These are phyloP conservation scores for Gossypium trilobum DNA, from an alignment of 441 rosid species.

Conservation along the genomic window DNA sequence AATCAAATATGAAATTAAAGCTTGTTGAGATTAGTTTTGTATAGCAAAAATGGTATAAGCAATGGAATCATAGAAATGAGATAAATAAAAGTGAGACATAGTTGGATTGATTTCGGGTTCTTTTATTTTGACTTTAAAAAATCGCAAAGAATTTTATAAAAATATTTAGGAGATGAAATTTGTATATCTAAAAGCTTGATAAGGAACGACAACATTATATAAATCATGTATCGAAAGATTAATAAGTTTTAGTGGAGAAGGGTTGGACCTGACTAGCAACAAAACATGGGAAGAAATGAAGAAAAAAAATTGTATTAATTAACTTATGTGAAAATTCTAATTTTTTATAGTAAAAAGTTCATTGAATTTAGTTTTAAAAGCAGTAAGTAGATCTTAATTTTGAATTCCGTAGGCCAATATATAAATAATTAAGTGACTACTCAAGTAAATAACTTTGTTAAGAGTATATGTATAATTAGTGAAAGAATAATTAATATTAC, in stretches of 20 bases:
- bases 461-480: background rate
- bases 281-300: background rate
- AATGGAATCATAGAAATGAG: background rate
- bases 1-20: background rate
- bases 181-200: too few relatives aligned
- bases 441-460: background rate
- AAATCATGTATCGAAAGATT: background rate
- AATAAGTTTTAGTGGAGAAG: background rate
- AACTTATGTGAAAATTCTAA: too few relatives aligned
- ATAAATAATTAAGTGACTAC: background rate
- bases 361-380: too few relatives aligned
- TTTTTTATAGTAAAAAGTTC: too few relatives aligned
- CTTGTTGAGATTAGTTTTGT: background rate
- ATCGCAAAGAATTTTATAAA: too few relatives aligned
- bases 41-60: background rate
- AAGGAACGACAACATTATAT: background rate
- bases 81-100: background rate
- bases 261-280: background rate
- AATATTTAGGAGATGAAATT: background rate
- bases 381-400: too few relatives aligned
- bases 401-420: too few relatives aligned
- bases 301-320: background rate
- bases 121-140: too few relatives aligned
- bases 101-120: background rate
- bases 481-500: background rate